Evolutionary conservation across 805 yeast species (phyloP).

Genomic region (Komagataella kurtzmanii): DNA sequence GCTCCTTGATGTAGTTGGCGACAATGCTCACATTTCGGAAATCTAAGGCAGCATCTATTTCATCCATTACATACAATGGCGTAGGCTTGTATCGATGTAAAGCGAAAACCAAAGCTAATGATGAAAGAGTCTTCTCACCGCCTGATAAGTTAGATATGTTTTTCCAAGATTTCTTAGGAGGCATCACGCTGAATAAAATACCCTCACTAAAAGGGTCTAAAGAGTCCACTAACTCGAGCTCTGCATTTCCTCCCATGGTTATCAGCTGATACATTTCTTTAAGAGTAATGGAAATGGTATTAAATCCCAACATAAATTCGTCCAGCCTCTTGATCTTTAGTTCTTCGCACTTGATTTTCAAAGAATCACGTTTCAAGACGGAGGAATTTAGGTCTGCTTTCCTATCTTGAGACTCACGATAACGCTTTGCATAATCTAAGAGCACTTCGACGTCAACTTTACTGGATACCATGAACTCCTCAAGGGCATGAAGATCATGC

Average conservation of each 20-base stretch:
- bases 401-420: constrained; percentile 49
- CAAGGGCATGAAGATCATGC: constrained; percentile 38
- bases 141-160: constrained; percentile 92
- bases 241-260: constrained; percentile 99
- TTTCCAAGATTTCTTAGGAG: constrained; percentile 96
- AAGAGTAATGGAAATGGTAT: constrained; percentile 69
- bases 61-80: constrained; percentile 97
- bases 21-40: constrained; percentile 95
- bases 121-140: constrained; percentile 93
- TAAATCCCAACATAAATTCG: constrained; percentile 91
- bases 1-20: constrained; percentile 90
- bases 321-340: constrained; percentile 62
- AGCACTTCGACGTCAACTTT: constrained; percentile 63
- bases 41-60: constrained; percentile 96
- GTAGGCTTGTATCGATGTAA: constrained; percentile 93
- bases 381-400: constrained; percentile 57
- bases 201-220: constrained; percentile 98
- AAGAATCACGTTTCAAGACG: constrained; percentile 48
- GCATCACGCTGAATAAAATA: constrained; percentile 93
- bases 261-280: constrained; percentile 98
- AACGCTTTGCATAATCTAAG: constrained; percentile 61
- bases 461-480: constrained; percentile 39
- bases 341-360: constrained; percentile 49
- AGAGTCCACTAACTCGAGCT: constrained; percentile 86
- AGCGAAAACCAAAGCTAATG: constrained; percentile 92